Base-by-base conservation (phyloP, 371 early-diverging fungal genomes). In the Syncephalis plumigaleata region DNA sequence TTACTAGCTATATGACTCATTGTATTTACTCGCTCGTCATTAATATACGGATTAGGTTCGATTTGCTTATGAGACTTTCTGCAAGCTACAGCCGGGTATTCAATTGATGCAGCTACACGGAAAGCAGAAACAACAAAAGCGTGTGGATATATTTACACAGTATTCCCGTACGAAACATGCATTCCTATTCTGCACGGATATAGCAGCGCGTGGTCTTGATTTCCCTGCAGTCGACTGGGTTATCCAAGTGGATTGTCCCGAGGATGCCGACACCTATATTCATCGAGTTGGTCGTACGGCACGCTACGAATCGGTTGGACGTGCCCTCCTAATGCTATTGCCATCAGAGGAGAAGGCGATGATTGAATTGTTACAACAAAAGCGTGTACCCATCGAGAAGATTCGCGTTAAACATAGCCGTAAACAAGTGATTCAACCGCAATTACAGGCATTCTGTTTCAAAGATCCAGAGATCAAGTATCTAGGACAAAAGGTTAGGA, bases 251-350 rank as follows among this genome's bases (percentile, higher is more conserved):
- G 99, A 99, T 64, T 86, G 93, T 52, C 98, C 98, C 25, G 91
- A 95, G 61, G 89, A 90, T 61, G 79, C 80, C 11, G 88, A 81
- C 45, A 95, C 93, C 0, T 98, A 96, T 68, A 84, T 98, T 58
- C 99, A 99, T 56, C 84, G 98, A 47, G 93, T 91, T 7, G 99
- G 99, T 0, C 77, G 99, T 47, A 98, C 98, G 2, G 99, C 97
- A 2, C 79, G 98, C 50, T 86, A 88, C 65, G 82, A 84, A 47
- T 73, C 88, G 2, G 64, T 72, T 3, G 98, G 98, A 31, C 79
- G 82, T 50, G 84, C 86, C 2, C 65, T 95, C 46, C 45, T 94
- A 55, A 70, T 96, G 46, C 60, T 98, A 20, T 58, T 86, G 23
- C 94, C 97, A 0, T 79, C 79, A 16, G 94, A 93, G 65, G 79